Percentiles rank a stretch among this genome's conserved stretches.
These are phyloP conservation scores for Castanospermum australe DNA, from an alignment of 306 rosid species.

Conservation along the genomic window DNA sequence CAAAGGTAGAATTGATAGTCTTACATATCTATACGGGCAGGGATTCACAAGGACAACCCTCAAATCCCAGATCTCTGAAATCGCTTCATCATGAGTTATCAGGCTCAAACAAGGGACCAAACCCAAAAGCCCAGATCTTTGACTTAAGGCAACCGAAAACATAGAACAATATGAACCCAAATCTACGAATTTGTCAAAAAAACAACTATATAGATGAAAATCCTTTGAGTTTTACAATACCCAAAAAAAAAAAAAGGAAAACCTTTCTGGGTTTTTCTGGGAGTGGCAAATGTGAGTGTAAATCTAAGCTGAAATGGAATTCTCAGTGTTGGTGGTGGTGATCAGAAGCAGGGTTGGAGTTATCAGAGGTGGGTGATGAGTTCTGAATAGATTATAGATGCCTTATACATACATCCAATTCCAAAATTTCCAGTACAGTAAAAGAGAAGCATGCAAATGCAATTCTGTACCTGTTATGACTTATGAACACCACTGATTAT, in stretches of 20 bases:
- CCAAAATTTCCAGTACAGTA: constrained; percentile 37
- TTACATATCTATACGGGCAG: constrained; percentile 26
- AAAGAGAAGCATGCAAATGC: constrained; percentile 46
- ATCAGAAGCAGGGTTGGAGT: constrained; percentile 49
- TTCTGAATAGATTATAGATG: constrained; percentile 35
- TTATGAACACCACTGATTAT: constrained; percentile 39
- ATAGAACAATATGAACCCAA: constrained; percentile 17
- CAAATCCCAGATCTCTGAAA: constrained; percentile 58
- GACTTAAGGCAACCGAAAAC: constrained; percentile 18
- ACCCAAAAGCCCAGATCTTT: constrained; percentile 49
- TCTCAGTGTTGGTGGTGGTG: constrained; percentile 26
- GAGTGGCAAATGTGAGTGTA: constrained; percentile 42
- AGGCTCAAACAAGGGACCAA: constrained; percentile 1
- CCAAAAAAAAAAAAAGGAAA: too few relatives aligned
- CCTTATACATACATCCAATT: constrained; percentile 27
- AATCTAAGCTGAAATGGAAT: constrained; percentile 52
- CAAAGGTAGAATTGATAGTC: background rate
- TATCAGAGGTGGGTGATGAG: constrained; percentile 55
- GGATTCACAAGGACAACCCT: constrained; percentile 25
- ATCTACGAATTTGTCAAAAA: constrained; percentile 16
- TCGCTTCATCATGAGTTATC: constrained; percentile 29
- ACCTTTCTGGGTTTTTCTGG: constrained; percentile 11
- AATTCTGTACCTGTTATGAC: background rate
- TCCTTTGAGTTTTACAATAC: too few relatives aligned
- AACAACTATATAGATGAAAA: constrained; percentile 19